A percentile compares a stretch with the other conserved stretches of the same genome.
phyloP scores from a whole-genome alignment of 192 early-diverging fungal species.

The Backusella luteola region DNA sequence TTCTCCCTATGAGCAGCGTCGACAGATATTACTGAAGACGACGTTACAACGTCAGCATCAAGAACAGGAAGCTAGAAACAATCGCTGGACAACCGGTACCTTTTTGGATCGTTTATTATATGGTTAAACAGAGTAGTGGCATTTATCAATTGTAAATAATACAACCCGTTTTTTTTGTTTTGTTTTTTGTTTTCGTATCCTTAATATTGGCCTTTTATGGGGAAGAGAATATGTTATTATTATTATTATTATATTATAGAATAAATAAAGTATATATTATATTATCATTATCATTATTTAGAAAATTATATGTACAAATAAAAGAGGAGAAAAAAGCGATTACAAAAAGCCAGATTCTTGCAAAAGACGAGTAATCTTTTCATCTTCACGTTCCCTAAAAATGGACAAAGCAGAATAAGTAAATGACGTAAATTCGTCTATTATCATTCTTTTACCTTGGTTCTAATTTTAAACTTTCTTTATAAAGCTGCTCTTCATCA shows the following conservation, averaged over 20 bases:
- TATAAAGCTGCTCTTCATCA: constrained; percentile 73
- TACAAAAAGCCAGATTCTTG: constrained; percentile 79
- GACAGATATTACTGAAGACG: constrained; percentile 1
- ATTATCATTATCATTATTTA: not conserved
- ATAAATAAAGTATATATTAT: not conserved
- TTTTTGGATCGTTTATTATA: constrained; percentile 11
- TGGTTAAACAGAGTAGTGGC: not conserved
- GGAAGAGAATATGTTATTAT: not conserved
- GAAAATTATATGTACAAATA: not conserved
- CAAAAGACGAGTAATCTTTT: constrained; percentile 72
- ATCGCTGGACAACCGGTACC: not conserved
- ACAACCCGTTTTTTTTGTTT: not conserved
- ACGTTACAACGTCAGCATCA: not conserved
- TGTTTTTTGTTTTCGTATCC: not conserved
- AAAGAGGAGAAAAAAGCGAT: not conserved
- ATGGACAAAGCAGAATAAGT: not conserved
- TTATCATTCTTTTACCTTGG: constrained; percentile 53
- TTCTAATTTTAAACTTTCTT: constrained; percentile 78
- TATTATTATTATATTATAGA: not conserved
- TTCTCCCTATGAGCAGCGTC: not conserved
- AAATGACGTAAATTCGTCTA: not conserved
- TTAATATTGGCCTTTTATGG: not conserved
- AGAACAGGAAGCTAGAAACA: not conserved
- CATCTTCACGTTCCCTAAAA: constrained; percentile 72
- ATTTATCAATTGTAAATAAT: constrained; percentile 5